Conservation (phyloP, 1,284 basidiomycete genomes). For the Salmacisia buchloeana region DNA sequence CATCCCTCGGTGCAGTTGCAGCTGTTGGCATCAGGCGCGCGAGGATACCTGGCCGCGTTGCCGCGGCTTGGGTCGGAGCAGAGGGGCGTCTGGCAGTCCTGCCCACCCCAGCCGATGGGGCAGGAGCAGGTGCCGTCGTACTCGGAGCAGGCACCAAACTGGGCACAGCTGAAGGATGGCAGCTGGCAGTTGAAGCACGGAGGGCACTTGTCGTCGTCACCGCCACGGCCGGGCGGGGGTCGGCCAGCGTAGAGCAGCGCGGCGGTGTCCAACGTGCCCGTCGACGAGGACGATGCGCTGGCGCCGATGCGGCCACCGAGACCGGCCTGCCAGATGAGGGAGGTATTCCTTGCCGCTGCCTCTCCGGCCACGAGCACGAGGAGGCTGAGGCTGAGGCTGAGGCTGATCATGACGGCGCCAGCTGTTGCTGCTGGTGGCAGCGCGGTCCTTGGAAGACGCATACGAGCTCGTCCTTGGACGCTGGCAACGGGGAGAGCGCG, state of each 20-base stretch:
- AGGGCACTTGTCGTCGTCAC: slow-evolving; percentile 12
- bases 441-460: too few species aligned
- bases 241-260: not conserved
- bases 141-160: slow-evolving; percentile 72
- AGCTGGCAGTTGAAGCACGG: slow-evolving; percentile 42
- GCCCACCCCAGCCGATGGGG: slow-evolving; percentile 81
- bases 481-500: too few species aligned
- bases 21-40: slow-evolving; percentile 54
- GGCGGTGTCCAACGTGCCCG: not conserved
- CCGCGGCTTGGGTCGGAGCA: slow-evolving; percentile 89
- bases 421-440: too few species aligned
- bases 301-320: not conserved
- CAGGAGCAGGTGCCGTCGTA: slow-evolving; percentile 88
- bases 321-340: not conserved
- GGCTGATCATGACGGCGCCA: too few species aligned
- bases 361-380: too few species aligned
- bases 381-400: too few species aligned
- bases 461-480: too few species aligned
- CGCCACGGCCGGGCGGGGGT: too few species aligned
- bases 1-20: slow-evolving; percentile 91
- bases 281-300: not conserved
- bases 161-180: slow-evolving; percentile 34
- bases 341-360: too few species aligned
- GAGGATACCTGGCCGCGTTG: slow-evolving; percentile 63
- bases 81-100: slow-evolving; percentile 68